Base-by-base conservation (phyloP, 257 asterid species). In the Marsdenia floribunda region DNA sequence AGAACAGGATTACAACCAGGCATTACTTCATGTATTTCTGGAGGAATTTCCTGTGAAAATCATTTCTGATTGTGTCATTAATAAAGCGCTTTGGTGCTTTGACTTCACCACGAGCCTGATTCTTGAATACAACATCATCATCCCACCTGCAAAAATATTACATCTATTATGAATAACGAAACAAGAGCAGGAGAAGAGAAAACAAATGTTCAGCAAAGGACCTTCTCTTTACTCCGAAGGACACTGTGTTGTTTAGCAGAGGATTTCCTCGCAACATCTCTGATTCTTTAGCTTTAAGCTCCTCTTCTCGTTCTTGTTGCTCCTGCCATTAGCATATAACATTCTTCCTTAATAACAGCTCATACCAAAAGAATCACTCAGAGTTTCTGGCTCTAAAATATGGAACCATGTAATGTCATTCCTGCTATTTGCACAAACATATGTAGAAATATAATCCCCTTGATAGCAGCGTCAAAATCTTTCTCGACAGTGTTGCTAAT, bases 41-140 rank as follows among this genome's bases (percentile, higher is more conserved):
- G 63, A 72, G 81, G 77, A 78, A 78, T 54, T 72, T 78, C 16
- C 81, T 14, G 24, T 88, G 99, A 68, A 90, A 94, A 82, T 94
- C 97, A 77, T 66, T 94, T 68, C 97, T 86, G 84, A 94, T 90
- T 61, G 99, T 94, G 85, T 94, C 97, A 49, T 92, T 94, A 74
- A 92, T 94, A 72, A 94, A 94, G 69, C 93, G 91, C 85, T 90
- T 94, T 3, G 91, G 77, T 0, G 79, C 75, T 83, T 92, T 92
- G n/a, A 82, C 76, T 84, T 90, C 98, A 12, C 98, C 98, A 8
- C 99, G 90, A 70, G 97, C 88, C 82, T 92, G 99, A 81, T 94
- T 94, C 90, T 92, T 92, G 87, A 94, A 94, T 71, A 94, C 96
- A 80, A 92, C 99, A 79, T 94, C 97, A 86, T 92, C 99, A 71